Conservation (phyloP, 1,139 yeast genomes). For the Nadsonia commutata region DNA sequence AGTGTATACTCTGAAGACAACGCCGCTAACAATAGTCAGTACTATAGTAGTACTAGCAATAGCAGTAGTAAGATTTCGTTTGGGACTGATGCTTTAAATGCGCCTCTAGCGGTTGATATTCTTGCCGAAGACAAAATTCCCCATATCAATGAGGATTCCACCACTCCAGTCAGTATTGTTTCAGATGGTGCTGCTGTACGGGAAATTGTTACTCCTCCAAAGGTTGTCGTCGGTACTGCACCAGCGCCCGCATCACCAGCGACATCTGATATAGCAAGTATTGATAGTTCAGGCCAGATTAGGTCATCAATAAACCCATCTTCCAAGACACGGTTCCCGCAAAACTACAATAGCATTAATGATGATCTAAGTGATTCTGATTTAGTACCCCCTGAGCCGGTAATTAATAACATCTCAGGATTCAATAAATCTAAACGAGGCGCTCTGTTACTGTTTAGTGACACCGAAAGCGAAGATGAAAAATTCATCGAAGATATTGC, state of each 20-base stretch:
- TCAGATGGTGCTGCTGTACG: too few species aligned
- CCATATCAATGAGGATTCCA: not conserved
- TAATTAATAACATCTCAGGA: too few species aligned
- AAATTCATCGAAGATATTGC: not conserved
- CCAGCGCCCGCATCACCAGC: slow-evolving; percentile 4
- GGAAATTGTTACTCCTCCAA: too few species aligned
- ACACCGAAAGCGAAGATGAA: not conserved
- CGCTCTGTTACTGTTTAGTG: not conserved
- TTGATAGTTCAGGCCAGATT: too few species aligned
- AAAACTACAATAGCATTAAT: not conserved
- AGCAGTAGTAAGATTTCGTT: too few species aligned
- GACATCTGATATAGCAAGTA: too few species aligned
- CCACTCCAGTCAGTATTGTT: too few species aligned
- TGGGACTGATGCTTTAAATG: too few species aligned
- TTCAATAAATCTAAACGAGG: not conserved
- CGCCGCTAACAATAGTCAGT: not conserved
- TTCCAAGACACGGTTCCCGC: not conserved
- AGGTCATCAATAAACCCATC: not conserved
- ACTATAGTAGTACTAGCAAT: too few species aligned
- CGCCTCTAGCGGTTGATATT: too few species aligned
- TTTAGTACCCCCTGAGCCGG: not conserved
- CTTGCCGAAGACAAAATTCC: too few species aligned
- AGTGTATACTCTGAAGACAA: slow-evolving; percentile 38
- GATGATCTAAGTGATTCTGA: not conserved
- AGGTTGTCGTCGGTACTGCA: too few species aligned